phyloP scores from a whole-genome alignment of 2,329 filamentous ascomycete genomes.

The Thelonectria blattea region DNA sequence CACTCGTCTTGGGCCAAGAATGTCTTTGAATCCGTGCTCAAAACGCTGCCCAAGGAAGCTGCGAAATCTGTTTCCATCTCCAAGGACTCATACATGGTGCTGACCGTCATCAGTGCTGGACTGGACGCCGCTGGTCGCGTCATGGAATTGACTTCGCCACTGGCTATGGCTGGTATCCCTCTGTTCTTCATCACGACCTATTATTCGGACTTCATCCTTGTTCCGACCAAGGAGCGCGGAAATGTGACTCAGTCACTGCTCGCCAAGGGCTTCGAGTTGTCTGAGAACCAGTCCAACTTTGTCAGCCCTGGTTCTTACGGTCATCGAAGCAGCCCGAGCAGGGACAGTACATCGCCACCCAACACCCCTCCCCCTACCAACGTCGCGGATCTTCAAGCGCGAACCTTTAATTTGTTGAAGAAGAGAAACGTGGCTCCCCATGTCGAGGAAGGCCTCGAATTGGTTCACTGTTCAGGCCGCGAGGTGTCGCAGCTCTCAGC shows the following conservation, averaged over 20 bases:
- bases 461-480: constrained; percentile 82
- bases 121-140: constrained; percentile 92
- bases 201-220: constrained; percentile 95
- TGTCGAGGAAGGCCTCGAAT: constrained; percentile 70
- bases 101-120: constrained; percentile 88
- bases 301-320: constrained; percentile 56
- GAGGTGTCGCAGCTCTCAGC: constrained; percentile 51
- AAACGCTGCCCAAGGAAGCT: constrained; percentile 61
- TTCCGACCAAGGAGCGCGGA: constrained; percentile 75
- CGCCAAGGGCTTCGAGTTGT: constrained; percentile 82
- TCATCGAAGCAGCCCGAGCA: constrained; percentile 38
- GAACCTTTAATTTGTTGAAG: constrained; percentile 85
- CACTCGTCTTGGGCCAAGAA: constrained; percentile 74
- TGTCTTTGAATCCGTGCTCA: constrained; percentile 76
- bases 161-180: constrained; percentile 89
- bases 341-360: constrained; percentile 58
- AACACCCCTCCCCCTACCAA: constrained; percentile 79
- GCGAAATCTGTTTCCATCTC: constrained; percentile 72
- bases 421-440: constrained; percentile 76
- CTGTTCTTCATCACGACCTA: constrained; percentile 99
- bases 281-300: constrained; percentile 72
- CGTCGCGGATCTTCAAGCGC: constrained; percentile 77
- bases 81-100: constrained; percentile 82
- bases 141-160: constrained; percentile 86
- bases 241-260: constrained; percentile 80